A percentile compares a stretch with the other conserved stretches of the same genome.
Conservation (phyloP, 2,329 filamentous ascomycete genomes). For the Pyricularia sp. region DNA sequence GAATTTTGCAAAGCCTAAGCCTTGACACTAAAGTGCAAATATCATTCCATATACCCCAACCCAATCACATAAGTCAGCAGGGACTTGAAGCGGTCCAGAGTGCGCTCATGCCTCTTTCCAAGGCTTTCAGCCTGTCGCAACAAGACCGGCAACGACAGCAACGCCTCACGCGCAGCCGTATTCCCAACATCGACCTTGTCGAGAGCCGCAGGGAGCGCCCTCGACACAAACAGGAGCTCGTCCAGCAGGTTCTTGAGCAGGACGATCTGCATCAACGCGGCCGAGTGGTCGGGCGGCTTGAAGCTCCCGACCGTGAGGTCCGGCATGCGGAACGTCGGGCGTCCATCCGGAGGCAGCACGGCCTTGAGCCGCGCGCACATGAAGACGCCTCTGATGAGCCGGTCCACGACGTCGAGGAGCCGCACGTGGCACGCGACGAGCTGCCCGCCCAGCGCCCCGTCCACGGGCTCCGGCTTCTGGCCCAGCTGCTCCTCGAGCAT, state of each 20-base stretch:
- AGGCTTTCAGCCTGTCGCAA: background rate
- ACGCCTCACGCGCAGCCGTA: background rate
- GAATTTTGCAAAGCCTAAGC: background rate
- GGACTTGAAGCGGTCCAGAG: background rate
- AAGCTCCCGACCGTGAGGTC: slow-evolving; percentile 27
- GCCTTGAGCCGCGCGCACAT: slow-evolving; percentile 19
- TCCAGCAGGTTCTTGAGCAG: slow-evolving; percentile 19
- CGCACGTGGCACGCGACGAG: slow-evolving; percentile 24
- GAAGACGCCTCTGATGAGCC: slow-evolving; percentile 17
- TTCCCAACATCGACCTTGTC: background rate
- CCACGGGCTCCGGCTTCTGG: slow-evolving; percentile 11
- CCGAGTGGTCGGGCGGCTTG: slow-evolving; percentile 18
- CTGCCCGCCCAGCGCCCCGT: slow-evolving; percentile 22
- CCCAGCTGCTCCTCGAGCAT: slow-evolving; percentile 6
- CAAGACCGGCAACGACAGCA: background rate
- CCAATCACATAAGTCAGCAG: background rate
- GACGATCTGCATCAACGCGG: slow-evolving; percentile 19
- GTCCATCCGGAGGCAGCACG: slow-evolving; percentile 13
- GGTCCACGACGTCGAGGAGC: slow-evolving; percentile 23
- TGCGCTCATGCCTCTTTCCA: background rate
- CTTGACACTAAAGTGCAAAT: background rate
- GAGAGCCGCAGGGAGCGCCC: background rate
- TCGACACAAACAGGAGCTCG: slow-evolving; percentile 7
- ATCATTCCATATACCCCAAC: background rate
- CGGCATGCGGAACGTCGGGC: slow-evolving; percentile 22